These are phyloP conservation scores for Neurospora sp. DNA, from an alignment of 495 filamentous ascomycete genomes.

Conservation along the genomic window DNA sequence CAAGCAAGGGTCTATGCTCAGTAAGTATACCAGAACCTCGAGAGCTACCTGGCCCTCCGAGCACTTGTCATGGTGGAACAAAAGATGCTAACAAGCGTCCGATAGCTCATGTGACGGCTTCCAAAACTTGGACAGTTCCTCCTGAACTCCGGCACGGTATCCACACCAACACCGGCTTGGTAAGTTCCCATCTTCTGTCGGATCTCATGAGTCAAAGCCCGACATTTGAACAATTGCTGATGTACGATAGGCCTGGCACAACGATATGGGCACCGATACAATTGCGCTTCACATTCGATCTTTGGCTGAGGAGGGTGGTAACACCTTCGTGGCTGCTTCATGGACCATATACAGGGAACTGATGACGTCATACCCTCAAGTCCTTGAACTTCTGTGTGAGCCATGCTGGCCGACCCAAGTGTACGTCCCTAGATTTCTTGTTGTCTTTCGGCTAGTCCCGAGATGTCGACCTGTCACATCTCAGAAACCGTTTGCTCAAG, in stretches of 20 bases:
- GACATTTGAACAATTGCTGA: neutral
- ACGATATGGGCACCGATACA: conserved; percentile 33
- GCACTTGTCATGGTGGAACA: neutral
- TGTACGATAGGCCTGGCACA: conserved; percentile 29
- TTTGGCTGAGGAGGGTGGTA: conserved; percentile 25
- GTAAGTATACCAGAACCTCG: conserved; percentile 18
- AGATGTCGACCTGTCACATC: neutral
- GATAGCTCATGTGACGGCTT: conserved; percentile 36
- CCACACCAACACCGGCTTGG: conserved; percentile 29
- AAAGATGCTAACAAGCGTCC: neutral
- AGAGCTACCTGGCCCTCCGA: neutral
- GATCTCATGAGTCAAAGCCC: neutral
- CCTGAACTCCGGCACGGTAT: conserved; percentile 36
- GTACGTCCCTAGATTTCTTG: conserved; percentile 15
- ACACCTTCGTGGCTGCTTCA: conserved; percentile 33
- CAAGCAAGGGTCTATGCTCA: conserved; percentile 34
- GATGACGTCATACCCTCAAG: conserved; percentile 17
- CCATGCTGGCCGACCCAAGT: conserved; percentile 34
- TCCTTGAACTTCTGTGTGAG: conserved; percentile 18
- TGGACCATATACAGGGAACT: conserved; percentile 32
- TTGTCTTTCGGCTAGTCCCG: neutral
- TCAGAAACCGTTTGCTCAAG: neutral
- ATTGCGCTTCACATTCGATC: conserved; percentile 34
- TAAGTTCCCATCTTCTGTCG: conserved; percentile 7
- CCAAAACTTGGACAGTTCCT: conserved; percentile 28